Base-by-base conservation (phyloP, 2,329 filamentous ascomycete species). In the Fusarium staphyleae region DNA sequence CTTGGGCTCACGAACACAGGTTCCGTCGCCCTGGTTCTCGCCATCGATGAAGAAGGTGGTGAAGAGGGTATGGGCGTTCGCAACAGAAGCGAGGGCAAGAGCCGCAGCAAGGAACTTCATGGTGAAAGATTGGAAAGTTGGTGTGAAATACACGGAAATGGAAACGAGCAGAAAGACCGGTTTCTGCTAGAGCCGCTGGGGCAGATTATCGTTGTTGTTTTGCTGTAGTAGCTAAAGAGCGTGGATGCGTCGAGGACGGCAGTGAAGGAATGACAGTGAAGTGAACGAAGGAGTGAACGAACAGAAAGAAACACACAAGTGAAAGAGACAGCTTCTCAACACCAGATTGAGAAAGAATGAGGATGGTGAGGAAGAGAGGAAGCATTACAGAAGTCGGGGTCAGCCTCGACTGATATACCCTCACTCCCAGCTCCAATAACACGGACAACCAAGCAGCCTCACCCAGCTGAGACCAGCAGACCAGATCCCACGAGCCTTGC, bases 1-100 rank as follows among this genome's bases (percentile, higher is more conserved):
- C 33, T 73, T 77, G 47, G 83, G 83, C 82, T 88, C 88, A 34
- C 89, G 86, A 43, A 92, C 81, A 65, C 87, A 91, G 19, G 85
- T 87, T 24, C 84, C 88, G 67, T 89, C 85, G 55, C 89, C 89
- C 72, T 91, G 85, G 64, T 82, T 80, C 40, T 80, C 72, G 53
- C 81, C 81, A 63, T 88, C 77, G 62, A 90, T 73, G 61, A 81
- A 86, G 41, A 89, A 75, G 4, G 82, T 87, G 2, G 85, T 87
- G 68, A 89, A 83, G 41, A 83, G 70, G 5, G 86, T 88, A 67
- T 90, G 87, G 34, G 82, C 83, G 40, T 68, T 70, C 16, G 72
- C 73, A n/a, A 69, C 56, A 12, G 71, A 65, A 45, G 74, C 73
- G 46, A 81, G 56, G 46, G 69, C 72, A 40, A 77, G 58, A 10